Evolutionary conservation across 2,329 filamentous ascomycete genomes (phyloP), one percentile per base, ranked within the genome.

Genomic region (Neonectria sp.): DNA sequence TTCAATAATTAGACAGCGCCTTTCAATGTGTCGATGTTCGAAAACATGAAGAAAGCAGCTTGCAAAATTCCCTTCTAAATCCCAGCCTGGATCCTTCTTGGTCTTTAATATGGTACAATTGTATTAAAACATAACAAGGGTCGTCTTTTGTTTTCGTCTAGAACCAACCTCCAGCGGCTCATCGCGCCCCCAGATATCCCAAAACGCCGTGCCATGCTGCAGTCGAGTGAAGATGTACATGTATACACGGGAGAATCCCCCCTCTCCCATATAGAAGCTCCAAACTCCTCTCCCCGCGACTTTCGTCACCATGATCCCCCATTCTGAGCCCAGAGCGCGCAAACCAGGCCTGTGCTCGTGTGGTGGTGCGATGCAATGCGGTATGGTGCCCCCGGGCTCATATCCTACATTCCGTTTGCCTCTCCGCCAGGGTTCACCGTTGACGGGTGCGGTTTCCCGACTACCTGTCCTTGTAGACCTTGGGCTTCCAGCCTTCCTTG

Each of bases 401-500:
- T 65, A 74, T 75, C 71, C 52, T 75, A 73, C 73, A 75, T 49
- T 60, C 60, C 56, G 55, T 46, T 63, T 33, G 59, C 37, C 35
- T 48, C 65, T 55, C 27, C 24, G 24, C 40, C 29, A 46, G 57
- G 53, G 53, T 33, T 49, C 40, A 55, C 51, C 57, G 55, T 57
- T 48, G 49, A 63, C 46, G n/a, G 31, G 55, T 17, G 31, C n/a
- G 3, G 25, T 31, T 45, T 29, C 37, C 37, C 45, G 29, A 61
- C 79, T 83, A 93, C 87, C 90, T 88, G 80, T 97, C 93, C 85
- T 97, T 97, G 83, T 96, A 98, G 66, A 98, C 86, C 86, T 97
- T 98, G 66, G 95, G 96, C 80, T 95, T 97, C 91, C 94, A 98
- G 0, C 95, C 96, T 70, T 94, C 92, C 79, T 92, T 90, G 60